These are phyloP conservation scores for Anethum foeniculum DNA, from an alignment of 140 eudicot species.

Conservation along the genomic window DNA sequence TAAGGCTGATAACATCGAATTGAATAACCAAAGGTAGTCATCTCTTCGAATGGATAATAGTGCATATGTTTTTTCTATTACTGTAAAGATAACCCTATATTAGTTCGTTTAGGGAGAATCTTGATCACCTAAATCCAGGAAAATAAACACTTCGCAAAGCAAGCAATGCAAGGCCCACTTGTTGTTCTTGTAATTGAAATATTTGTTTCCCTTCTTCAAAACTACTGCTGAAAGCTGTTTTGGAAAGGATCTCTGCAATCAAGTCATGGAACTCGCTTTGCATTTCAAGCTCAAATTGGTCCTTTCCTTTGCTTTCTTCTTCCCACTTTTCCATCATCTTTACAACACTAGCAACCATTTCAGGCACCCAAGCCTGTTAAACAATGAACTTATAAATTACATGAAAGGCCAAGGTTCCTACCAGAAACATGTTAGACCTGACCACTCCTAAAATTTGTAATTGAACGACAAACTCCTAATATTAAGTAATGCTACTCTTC, in stretches of 20 bases:
- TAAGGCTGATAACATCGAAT: neutral
- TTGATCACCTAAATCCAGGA: conserved; percentile 68
- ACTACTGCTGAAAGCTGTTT: conserved; percentile 77
- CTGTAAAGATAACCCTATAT: neutral
- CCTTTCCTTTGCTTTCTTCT: conserved; percentile 22
- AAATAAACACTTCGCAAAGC: conserved; percentile 56
- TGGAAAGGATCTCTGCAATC: conserved; percentile 64
- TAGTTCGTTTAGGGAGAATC: neutral
- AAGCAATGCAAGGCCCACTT: conserved; percentile 35
- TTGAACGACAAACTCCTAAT: neutral
- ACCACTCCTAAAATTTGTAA: neutral
- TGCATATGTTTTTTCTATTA: neutral
- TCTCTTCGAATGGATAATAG: neutral
- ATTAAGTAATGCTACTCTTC: neutral
- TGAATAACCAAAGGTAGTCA: neutral
- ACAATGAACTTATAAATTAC: neutral
- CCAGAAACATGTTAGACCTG: neutral
- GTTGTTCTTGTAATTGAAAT: conserved; percentile 60
- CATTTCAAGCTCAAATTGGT: conserved; percentile 47
- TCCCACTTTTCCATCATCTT: conserved; percentile 59
- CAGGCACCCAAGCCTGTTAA: conserved; percentile 69
- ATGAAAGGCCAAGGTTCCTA: neutral
- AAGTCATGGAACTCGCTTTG: conserved; percentile 49
- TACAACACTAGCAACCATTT: conserved; percentile 48
- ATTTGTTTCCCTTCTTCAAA: conserved; percentile 63